These are phyloP conservation scores for Fraxinus albicans DNA, from an alignment of 305 asterid genomes.

Conservation along the genomic window DNA sequence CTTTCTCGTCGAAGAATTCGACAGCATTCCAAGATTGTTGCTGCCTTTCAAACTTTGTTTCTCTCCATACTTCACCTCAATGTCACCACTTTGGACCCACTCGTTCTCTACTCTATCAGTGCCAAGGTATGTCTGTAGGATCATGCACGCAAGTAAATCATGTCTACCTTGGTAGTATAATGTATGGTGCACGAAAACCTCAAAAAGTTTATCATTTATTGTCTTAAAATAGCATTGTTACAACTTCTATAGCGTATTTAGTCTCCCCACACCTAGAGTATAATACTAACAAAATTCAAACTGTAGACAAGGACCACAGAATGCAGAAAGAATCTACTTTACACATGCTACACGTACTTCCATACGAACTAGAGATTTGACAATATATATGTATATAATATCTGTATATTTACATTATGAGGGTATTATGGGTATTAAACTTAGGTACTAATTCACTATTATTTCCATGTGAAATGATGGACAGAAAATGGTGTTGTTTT, in stretches of 20 bases:
- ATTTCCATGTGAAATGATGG: conserved; percentile 31
- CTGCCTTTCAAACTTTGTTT: conserved; percentile 52
- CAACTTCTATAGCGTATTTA: not conserved
- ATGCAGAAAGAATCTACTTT: conserved; percentile 68
- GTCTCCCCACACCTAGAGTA: not conserved
- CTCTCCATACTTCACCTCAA: conserved; percentile 78
- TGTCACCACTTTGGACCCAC: conserved; percentile 64
- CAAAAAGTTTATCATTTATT: not conserved
- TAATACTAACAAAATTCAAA: conserved; percentile 37
- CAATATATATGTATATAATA: not conserved
- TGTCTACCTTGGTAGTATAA: not conserved
- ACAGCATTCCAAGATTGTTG: conserved; percentile 69
- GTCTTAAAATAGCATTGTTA: not conserved
- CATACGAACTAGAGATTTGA: conserved; percentile 34
- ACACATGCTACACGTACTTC: conserved; percentile 24
- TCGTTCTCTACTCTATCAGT: conserved; percentile 82
- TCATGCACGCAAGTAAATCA: not conserved
- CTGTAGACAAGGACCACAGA: conserved; percentile 72
- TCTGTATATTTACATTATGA: not conserved
- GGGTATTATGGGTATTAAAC: conserved; percentile 28
- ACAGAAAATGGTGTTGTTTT: conserved; percentile 16
- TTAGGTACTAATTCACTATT: not conserved
- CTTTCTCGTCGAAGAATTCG: conserved; percentile 50
- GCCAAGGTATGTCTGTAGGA: conserved; percentile 56
- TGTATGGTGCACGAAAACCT: not conserved